Evolutionary conservation across 1,139 yeast species (phyloP), one percentile per base, ranked within the genome.

Genomic region (Geotrichum bryndzae): DNA sequence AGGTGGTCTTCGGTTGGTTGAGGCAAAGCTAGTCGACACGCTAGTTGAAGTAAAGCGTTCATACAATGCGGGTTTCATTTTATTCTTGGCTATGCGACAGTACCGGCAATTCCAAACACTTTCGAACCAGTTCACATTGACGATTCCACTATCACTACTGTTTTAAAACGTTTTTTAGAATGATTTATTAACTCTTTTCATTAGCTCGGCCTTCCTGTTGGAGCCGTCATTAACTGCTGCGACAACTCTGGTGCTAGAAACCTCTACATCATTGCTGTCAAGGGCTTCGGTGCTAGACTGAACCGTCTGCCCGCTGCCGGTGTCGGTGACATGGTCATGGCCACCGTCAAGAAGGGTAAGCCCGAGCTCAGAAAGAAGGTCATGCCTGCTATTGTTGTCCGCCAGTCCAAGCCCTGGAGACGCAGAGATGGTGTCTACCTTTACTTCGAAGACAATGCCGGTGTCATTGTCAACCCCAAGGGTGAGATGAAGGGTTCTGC

Each of bases 401-500:
- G 99, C 85, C 99, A 95, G 86, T 84, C 99, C 73, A 94, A 94
- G 87, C 95, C 99, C 75, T 95, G 99, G 99, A 92, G 99, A 92
- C 90, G 99, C 89, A 91, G 88, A 87, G 99, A 95, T 79, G 99
- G 99, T 89, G 90, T 91, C 77, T 95, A 81, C 91, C 90, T 95
- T 81, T 95, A 95, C 92, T 95, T 95, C 77, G 99, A 95, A 87
- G 99, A 95, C 84, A 95, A 95, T 79, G 99, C 99, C 72, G 99
- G 99, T 88, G 99, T 95, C 81, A 95, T 95, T 79, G 99, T 94
- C 80, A 95, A 95, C 85, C 99, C 99, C 80, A 95, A 95, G 94
- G 99, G 99, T 86, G 99, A 95, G 84, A 95, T 95, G 99, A 95
- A 95, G 87, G 99, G 99, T 83, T 95, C 99, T 74, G 99, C 99